Conservation (phyloP, 2,329 filamentous ascomycete species). For the Arthrobotrys entomopaga region DNA sequence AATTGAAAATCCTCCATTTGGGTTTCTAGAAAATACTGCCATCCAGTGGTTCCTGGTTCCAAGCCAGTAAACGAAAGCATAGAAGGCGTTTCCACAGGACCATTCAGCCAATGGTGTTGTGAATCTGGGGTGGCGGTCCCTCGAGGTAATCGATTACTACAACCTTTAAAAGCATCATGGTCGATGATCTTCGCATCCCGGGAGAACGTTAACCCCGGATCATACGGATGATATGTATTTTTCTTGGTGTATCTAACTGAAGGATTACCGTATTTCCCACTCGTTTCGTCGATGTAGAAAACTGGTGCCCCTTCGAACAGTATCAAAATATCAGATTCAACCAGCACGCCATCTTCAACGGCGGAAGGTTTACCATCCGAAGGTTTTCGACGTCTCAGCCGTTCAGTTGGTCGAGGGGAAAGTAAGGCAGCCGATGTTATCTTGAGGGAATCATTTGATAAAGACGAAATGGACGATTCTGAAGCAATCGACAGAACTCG, state of each 20-base stretch:
- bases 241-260: constrained; percentile 12
- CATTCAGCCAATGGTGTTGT: constrained; percentile 41
- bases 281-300: constrained; percentile 38
- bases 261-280: constrained; percentile 35
- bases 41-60: constrained; percentile 58
- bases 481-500: constrained; percentile 21
- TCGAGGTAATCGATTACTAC: constrained; percentile 19
- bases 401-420: constrained; percentile 32
- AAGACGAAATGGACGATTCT: constrained; percentile 24
- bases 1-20: constrained; percentile 57
- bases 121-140: not conserved
- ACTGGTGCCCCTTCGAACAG: constrained; percentile 41
- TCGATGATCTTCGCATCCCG: constrained; percentile 28
- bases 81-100: constrained; percentile 56
- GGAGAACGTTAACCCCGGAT: not conserved
- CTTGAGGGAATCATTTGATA: constrained; percentile 40
- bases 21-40: constrained; percentile 58
- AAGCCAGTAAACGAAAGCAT: constrained; percentile 57
- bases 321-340: constrained; percentile 11
- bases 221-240: not conserved
- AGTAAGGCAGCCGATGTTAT: constrained; percentile 22
- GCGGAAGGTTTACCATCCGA: not conserved
- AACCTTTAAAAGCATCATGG: constrained; percentile 32
- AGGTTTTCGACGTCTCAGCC: not conserved
- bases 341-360: not conserved